Evolutionary conservation across 2,329 filamentous ascomycete species (phyloP).

Genomic region (Magnaporthiopsis rhizophila): DNA sequence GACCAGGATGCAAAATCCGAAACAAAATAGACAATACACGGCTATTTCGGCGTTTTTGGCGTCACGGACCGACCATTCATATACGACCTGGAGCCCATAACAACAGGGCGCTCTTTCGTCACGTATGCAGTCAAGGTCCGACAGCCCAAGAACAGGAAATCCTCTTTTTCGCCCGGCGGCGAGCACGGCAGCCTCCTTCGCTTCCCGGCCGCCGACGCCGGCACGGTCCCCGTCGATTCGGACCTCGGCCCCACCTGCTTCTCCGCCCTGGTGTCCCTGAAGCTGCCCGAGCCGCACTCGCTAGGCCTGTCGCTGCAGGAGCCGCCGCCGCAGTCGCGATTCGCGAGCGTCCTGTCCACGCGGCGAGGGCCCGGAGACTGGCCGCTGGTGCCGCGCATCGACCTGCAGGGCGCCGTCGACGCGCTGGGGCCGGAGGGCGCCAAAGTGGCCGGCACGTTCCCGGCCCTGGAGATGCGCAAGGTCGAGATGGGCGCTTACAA

Average conservation of each 20-base stretch:
- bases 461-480: conserved; percentile 44
- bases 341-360: conserved; percentile 29
- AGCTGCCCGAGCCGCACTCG: conserved; percentile 27
- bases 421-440: conserved; percentile 23
- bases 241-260: conserved; percentile 36
- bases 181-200: conserved; percentile 21
- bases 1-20: conserved; percentile 9
- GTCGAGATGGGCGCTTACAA: conserved; percentile 44
- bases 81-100: conserved; percentile 37
- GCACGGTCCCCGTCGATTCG: conserved; percentile 16
- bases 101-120: conserved; percentile 38
- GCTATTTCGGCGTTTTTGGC: conserved; percentile 43
- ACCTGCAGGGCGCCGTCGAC: conserved; percentile 32
- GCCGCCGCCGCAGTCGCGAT: conserved; percentile 33
- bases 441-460: conserved; percentile 34
- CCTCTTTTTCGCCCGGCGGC: conserved; percentile 25
- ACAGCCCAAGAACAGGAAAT: conserved; percentile 27
- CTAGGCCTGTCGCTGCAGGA: conserved; percentile 31
- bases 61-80: conserved; percentile 42
- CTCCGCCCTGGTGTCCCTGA: conserved; percentile 45
- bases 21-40: conserved; percentile 41
- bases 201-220: conserved; percentile 31
- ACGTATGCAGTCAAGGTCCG: conserved; percentile 41
- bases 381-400: conserved; percentile 36
- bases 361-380: conserved; percentile 29